A percentile compares a stretch with the other conserved stretches of the same genome.
Conservation (phyloP, 2,329 filamentous ascomycete species). For the Paradendryphiella salina region DNA sequence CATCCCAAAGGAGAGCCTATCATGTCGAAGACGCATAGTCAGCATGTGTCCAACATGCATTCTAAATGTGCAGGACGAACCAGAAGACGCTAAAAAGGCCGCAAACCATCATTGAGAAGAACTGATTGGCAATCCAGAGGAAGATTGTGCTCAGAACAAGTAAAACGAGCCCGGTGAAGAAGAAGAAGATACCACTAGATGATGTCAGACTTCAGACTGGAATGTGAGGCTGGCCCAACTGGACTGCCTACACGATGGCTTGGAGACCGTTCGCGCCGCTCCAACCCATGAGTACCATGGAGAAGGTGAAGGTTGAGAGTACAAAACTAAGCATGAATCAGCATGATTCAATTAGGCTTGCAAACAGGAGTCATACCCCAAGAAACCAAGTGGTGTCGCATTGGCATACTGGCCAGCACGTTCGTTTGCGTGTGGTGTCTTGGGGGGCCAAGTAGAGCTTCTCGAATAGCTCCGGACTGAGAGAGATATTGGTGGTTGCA, state of each 20-base stretch:
- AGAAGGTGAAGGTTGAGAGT: slow-evolving; percentile 48
- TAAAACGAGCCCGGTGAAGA: slow-evolving; percentile 54
- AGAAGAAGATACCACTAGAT: slow-evolving; percentile 48
- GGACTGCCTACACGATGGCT: slow-evolving; percentile 36
- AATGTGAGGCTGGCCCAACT: not conserved
- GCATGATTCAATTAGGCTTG: not conserved
- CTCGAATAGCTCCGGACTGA: slow-evolving; percentile 38
- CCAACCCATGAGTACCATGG: slow-evolving; percentile 49
- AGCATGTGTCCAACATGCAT: too few species aligned
- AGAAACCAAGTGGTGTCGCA: slow-evolving; percentile 35
- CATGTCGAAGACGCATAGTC: too few species aligned
- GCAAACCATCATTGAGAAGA: slow-evolving; percentile 55
- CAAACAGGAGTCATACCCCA: slow-evolving; percentile 23
- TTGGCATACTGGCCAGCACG: slow-evolving; percentile 28
- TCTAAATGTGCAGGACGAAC: too few species aligned
- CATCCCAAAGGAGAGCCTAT: slow-evolving; percentile 54
- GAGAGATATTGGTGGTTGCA: slow-evolving; percentile 31
- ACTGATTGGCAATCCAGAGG: slow-evolving; percentile 52
- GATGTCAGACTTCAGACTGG: not conserved
- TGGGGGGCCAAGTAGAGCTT: slow-evolving; percentile 35
- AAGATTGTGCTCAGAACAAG: slow-evolving; percentile 55
- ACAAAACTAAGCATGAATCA: slow-evolving; percentile 34
- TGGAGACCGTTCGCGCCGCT: slow-evolving; percentile 44
- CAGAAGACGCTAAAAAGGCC: slow-evolving; percentile 56
- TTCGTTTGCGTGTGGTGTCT: slow-evolving; percentile 28